phyloP scores from a whole-genome alignment of 805 yeast species.

The Saturnispora zaruensis region DNA sequence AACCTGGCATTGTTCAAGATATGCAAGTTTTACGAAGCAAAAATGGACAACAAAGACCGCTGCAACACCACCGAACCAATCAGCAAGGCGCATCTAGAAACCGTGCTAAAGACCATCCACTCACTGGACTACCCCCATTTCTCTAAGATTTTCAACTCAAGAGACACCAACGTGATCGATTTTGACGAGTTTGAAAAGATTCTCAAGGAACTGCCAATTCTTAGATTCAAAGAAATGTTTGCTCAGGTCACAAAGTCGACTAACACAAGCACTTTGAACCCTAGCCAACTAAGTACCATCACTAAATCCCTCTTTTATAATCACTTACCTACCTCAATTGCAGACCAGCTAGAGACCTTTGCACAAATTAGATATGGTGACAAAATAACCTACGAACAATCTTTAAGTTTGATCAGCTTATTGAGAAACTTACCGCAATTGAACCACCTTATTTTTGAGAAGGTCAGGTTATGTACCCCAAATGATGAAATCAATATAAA shows the following conservation, averaged over 20 bases:
- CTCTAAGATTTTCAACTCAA: conserved; percentile 9
- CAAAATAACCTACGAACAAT: conserved; percentile 39
- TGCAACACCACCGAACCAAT: conserved; percentile 1
- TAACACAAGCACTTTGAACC: conserved; percentile 12
- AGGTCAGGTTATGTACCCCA: conserved; percentile 15
- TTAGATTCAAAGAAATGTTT: conserved; percentile 20
- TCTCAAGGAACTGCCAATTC: conserved; percentile 21
- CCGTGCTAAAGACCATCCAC: conserved; percentile 8
- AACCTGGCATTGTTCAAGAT: conserved; percentile 46
- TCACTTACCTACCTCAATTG: conserved; percentile 39
- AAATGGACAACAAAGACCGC: background rate
- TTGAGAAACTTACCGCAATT: conserved; percentile 30
- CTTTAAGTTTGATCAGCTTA: conserved; percentile 39
- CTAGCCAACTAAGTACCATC: conserved; percentile 17
- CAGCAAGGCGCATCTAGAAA: conserved; percentile 2
- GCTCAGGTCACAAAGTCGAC: conserved; percentile 14
- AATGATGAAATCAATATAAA: conserved; percentile 10
- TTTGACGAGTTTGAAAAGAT: conserved; percentile 11
- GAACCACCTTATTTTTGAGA: conserved; percentile 26
- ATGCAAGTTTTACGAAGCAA: conserved; percentile 38
- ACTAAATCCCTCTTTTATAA: conserved; percentile 23
- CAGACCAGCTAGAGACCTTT: conserved; percentile 47
- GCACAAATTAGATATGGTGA: conserved; percentile 32
- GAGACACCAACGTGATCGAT: background rate
- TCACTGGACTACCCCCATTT: conserved; percentile 12